Evolutionary conservation across 306 rosid genomes (phyloP), one percentile per base, ranked within the genome.

Genomic region (Vicia faba): DNA sequence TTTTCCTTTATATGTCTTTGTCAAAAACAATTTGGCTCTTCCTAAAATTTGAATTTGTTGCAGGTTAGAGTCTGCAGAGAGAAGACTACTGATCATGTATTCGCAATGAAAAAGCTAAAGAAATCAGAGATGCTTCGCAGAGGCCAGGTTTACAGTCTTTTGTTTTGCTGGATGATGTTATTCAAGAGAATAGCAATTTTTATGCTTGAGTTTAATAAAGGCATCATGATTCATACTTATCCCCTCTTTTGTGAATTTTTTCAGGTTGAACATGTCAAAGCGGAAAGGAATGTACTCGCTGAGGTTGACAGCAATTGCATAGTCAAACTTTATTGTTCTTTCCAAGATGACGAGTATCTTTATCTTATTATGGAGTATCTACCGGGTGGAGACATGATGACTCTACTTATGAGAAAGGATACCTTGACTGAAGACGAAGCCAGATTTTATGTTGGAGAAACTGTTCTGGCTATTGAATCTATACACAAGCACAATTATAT

Each of bases 321-420:
- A 11, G 99, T 95, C 73, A 95, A 88, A 76, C 96, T 95, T 28
- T 95, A 90, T 67, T 95, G 86, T 76, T 90, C 99, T 56, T 95
- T 95, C 81, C 99, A 95, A 73, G 99, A 95, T 78, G 97, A 85
- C 5, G 97, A 88, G 55, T 85, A 68, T 84, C 84, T 95, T 65
- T 95, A 95, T 80, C 99, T 95, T 70, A 82, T 95, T 60, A 95
- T 95, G 99, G 99, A 95, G 73, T 95, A 95, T 71, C 84, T 95
- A 72, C 99, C 99, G 35, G 97, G 99, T 59, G 99, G 99, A 72
- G 99, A 95, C 80, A 81, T 95, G 99, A 95, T 95, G 99, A 95
- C 99, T 60, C 80, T 90, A 61, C 97, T 95, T 44, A 95, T 95
- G 99, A 86, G 99, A 83, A 95, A 90, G 86, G 97, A 95, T 79